phyloP scores from a whole-genome alignment of 257 asterid species.

The Anisodus tanguticus region DNA sequence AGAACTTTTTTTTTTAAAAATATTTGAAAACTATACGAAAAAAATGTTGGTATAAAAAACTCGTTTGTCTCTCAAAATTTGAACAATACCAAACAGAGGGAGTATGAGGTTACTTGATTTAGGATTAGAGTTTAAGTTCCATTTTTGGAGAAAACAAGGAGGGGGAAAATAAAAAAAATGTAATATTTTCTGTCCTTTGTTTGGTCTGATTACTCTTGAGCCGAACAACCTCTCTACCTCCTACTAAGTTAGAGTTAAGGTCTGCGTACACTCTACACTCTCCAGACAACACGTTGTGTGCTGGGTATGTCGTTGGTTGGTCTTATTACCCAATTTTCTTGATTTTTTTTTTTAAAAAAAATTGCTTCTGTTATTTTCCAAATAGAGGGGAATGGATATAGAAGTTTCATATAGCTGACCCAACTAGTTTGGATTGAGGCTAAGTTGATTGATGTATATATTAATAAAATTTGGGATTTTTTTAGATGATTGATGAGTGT shows the following conservation, averaged over 20 bases:
- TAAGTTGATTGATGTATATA: not conserved
- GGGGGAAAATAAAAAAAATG: not conserved
- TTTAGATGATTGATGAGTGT: not conserved
- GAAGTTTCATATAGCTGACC: not conserved
- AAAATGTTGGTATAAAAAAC: no score
- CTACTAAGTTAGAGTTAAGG: no score
- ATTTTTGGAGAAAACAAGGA: not conserved
- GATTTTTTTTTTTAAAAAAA: no score
- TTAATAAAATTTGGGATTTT: not conserved
- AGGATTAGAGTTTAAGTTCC: not conserved
- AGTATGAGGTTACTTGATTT: not conserved
- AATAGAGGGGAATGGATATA: not conserved
- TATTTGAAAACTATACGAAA: no score
- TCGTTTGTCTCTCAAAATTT: no score
- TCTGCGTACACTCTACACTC: no score
- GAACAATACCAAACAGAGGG: no score
- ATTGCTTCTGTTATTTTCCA: not conserved
- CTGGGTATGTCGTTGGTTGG: not conserved
- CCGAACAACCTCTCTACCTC: no score
- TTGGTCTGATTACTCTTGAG: not conserved
- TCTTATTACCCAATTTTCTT: not conserved
- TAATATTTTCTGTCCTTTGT: not conserved
- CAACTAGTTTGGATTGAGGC: not conserved
- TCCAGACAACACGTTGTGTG: no score
- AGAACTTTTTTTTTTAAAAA: no score